Percentiles rank a stretch among this genome's conserved stretches.
Conservation (phyloP, 2,329 filamentous ascomycete species). For the Epichloe elymi region DNA sequence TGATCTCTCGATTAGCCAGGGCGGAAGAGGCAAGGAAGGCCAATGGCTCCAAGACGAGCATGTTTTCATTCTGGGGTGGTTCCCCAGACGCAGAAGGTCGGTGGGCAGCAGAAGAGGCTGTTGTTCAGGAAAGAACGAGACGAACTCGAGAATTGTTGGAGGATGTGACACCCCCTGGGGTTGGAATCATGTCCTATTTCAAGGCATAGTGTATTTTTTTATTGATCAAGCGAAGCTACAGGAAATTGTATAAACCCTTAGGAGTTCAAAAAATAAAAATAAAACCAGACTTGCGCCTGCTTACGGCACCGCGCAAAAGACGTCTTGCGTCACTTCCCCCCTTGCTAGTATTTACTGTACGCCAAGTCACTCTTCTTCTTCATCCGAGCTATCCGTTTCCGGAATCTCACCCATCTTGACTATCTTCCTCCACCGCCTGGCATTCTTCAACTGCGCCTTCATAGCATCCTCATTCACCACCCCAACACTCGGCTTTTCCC, state of each 20-base stretch:
- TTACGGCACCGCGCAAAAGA: too few relatives aligned
- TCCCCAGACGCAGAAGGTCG: conserved; percentile 26
- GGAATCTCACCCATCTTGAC: conserved; percentile 7
- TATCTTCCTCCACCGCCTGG: conserved; percentile 16
- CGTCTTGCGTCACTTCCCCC: not conserved
- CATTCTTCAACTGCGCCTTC: conserved; percentile 12
- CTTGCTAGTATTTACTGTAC: not conserved
- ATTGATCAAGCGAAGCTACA: not conserved
- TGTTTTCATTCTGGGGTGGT: conserved; percentile 25
- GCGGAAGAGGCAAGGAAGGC: conserved; percentile 30
- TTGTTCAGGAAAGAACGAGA: conserved; percentile 37
- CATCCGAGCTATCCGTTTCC: conserved; percentile 1
- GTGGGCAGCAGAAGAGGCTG: conserved; percentile 42
- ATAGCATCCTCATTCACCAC: conserved; percentile 10
- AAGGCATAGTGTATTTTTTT: conserved; percentile 14
- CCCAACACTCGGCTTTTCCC: conserved; percentile 16
- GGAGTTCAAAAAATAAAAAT: not conserved
- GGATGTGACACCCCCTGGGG: conserved; percentile 25
- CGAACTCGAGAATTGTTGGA: conserved; percentile 40
- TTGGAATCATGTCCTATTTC: conserved; percentile 25
- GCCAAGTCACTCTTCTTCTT: not conserved
- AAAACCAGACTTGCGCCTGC: too few relatives aligned
- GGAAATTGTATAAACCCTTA: not conserved
- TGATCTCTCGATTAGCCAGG: conserved; percentile 54
- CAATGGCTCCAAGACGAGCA: conserved; percentile 17